Base-by-base conservation (phyloP, 352 stramenopile genomes). In the Salisapilia sapeloensis region DNA sequence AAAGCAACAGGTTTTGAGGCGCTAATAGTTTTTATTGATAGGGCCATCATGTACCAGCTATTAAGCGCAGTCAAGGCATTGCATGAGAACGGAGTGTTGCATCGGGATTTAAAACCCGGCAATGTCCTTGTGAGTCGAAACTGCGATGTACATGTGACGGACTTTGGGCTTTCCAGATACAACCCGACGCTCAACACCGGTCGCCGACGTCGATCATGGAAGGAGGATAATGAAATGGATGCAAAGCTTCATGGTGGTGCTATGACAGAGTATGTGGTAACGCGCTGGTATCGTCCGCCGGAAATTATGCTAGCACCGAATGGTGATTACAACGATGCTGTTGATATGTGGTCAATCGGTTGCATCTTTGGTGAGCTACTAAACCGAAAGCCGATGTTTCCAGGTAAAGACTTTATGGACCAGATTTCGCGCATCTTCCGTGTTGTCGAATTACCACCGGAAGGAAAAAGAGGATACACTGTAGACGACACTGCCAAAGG, bases 341-440 rank as follows among this genome's bases (percentile, higher is more conserved):
- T 85, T 26, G 74, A 90, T 37, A 86, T 90, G 71, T 86, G 74
- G 74, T 85, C 67, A 1, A 79, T 90, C 22, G 74, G 74, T 15
- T 90, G 74, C 48, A 98, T 99, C 44, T 83, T 98, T 25, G 93
- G 89, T 2, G 92, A 93, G 44, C 48, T 93, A 32, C 54, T 93
- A 1, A 77, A 80, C 32, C 64, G 74, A 14, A 56, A 70, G 16
- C 72, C 72, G 19, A 50, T 87, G 26, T 85, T 86, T 33, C 66
- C 72, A 4, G 72, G 72, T 12, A 56, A 56, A 6, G 69, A 87
- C 27, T 87, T 87, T 29, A 62, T 87, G 42, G 72, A 85, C 41
- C 72, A 87, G 31, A 58, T 85, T 38, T 77, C 72, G 2, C 48
- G 64, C 0, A 62, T 89, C 16, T 89, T 85, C 36, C 64, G 49